Base-by-base conservation (phyloP, 2,329 filamentous ascomycete genomes). In the Calonectria hongkongensis region DNA sequence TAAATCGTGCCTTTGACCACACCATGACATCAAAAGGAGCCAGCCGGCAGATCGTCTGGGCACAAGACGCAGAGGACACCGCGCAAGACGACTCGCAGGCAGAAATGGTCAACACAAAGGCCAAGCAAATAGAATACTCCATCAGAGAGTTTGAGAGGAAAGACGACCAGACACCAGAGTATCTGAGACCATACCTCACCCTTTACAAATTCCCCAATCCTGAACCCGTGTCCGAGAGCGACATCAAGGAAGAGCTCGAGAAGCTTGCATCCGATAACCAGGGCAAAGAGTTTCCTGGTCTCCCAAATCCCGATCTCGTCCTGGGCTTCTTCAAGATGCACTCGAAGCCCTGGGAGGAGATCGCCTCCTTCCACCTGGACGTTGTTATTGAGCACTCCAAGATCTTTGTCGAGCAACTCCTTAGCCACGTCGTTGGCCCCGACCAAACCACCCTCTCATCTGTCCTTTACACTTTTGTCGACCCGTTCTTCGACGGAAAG, bases 281-380 rank as follows among this genome's bases (percentile, higher is more conserved):
- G 67, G 86, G 86, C 1, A 80, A 71, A 1, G 85, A 87, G 58
- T 84, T 87, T 25, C 84, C 85, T 0, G 85, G 85, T 0, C 80
- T 80, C 0, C 77, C 82, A 0, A 87, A 85, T 47, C 78, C 78
- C 16, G 79, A 83, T 0, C 78, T 88, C 4, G 83, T 79, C 0
- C 76, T 85, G 3, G 78, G 84, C 39, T 74, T 88, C 1, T 88
- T 88, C 74, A 81, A 82, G 30, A 76, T 79, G 9, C 84, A 87
- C 39, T 77, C 84, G 0, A 51, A 71, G 6, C 85, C 84, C 0
- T 88, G 86, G 87, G 76, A 81, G 10, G 30, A 9, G 0, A 85
- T 88, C 30, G 81, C 86, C 2, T 68, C 78, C 25, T 75, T 75
- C 3, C 85, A 88, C 66, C 36, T 88, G 8, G 60, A 80, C 0